Evolutionary conservation across 352 stramenopile genomes (phyloP).

Genomic region (Phytophthora megakarya): DNA sequence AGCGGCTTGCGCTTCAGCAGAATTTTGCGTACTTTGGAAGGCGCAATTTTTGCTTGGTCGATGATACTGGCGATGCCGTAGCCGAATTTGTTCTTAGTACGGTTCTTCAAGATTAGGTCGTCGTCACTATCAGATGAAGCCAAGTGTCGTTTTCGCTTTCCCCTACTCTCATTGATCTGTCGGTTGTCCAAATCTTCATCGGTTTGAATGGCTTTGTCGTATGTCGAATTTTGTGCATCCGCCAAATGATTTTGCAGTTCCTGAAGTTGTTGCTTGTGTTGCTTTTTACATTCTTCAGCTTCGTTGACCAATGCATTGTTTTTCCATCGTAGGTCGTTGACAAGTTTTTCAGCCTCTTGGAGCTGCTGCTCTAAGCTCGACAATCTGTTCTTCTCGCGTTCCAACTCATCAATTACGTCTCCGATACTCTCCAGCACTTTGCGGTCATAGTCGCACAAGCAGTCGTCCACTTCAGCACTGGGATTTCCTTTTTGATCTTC

Average conservation of each 20-base stretch:
- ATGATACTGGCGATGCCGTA: conserved; percentile 80
- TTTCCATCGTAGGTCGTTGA: conserved; percentile 56
- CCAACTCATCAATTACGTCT: conserved; percentile 61
- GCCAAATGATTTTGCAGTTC: conserved; percentile 46
- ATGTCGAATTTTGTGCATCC: conserved; percentile 22
- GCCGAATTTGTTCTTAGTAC: conserved; percentile 64
- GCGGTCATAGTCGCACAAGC: conserved; percentile 66
- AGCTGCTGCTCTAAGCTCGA: conserved; percentile 46
- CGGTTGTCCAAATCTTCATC: conserved; percentile 40
- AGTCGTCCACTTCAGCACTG: conserved; percentile 39
- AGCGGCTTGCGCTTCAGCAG: conserved; percentile 74
- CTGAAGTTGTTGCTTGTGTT: conserved; percentile 43
- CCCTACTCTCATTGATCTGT: conserved; percentile 17
- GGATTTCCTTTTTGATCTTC: background rate
- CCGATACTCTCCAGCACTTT: conserved; percentile 61
- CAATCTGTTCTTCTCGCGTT: conserved; percentile 37
- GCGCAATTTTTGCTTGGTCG: conserved; percentile 70
- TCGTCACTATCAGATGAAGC: conserved; percentile 40
- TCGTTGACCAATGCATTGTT: conserved; percentile 58
- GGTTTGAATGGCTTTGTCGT: conserved; percentile 59
- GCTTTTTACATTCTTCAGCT: conserved; percentile 35
- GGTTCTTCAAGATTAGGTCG: conserved; percentile 61
- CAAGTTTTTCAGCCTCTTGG: conserved; percentile 50
- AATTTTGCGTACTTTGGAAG: conserved; percentile 78
- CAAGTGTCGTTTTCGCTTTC: conserved; percentile 35